Evolutionary conservation across 2,329 filamentous ascomycete species (phyloP).

Genomic region (Calonectria multiphialidica): DNA sequence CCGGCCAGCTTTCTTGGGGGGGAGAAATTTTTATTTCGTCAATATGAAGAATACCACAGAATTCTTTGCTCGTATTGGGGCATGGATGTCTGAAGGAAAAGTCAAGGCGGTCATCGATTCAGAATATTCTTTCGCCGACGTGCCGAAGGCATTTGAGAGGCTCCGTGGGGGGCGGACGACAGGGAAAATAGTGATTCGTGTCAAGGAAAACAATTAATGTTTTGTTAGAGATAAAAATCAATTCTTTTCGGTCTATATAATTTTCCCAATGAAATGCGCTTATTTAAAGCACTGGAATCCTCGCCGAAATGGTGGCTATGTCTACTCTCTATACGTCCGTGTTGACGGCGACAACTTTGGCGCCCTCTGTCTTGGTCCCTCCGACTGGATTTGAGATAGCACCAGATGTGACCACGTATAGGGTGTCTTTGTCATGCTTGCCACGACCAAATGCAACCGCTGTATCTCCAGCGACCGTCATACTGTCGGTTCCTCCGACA

Average conservation of each 20-base stretch:
- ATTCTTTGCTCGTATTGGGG: constrained; percentile 9
- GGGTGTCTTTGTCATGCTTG: constrained; percentile 15
- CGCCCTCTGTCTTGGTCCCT: constrained; percentile 31
- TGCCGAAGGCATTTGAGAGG: constrained; percentile 5
- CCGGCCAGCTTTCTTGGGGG: not conserved
- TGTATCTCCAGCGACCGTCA: constrained; percentile 40
- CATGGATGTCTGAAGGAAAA: constrained; percentile 15
- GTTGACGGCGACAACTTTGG: constrained; percentile 35
- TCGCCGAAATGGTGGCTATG: not conserved
- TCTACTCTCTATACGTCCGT: not conserved
- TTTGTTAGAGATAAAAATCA: no score
- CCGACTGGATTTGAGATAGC: constrained; percentile 31
- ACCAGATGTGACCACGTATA: constrained; percentile 33
- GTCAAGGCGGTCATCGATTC: constrained; percentile 7
- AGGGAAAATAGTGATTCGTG: constrained; percentile 21
- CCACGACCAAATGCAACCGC: constrained; percentile 32
- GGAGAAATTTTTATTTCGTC: constrained; percentile 9
- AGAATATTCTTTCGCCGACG: constrained; percentile 4
- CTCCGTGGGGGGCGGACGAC: constrained; percentile 1
- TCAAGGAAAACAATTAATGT: not conserved
- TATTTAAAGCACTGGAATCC: not conserved
- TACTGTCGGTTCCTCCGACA: constrained; percentile 15
- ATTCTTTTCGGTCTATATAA: not conserved
- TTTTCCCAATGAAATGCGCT: not conserved
- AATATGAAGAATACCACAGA: constrained; percentile 24